Conservation (phyloP, 805 yeast genomes). For the Torulaspora indica region DNA sequence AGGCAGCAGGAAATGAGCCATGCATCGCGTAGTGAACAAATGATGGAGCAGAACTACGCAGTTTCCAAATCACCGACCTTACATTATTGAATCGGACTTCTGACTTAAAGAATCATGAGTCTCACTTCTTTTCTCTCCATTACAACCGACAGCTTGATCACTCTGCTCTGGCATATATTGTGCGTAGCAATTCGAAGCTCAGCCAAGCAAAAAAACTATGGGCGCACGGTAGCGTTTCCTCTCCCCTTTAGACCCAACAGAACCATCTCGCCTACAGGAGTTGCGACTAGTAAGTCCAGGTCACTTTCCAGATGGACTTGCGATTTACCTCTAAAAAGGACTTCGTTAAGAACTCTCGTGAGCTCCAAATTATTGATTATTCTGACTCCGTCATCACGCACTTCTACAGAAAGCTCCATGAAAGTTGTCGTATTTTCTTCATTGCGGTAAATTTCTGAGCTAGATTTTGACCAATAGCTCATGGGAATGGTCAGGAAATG, state of each 20-base stretch:
- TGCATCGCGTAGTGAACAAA: too few relatives aligned
- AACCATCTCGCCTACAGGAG: conserved; percentile 29
- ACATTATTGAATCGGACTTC: too few relatives aligned
- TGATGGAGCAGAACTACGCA: too few relatives aligned
- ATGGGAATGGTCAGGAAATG: conserved; percentile 45
- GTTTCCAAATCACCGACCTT: too few relatives aligned
- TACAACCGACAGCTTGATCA: too few relatives aligned
- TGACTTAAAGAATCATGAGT: too few relatives aligned
- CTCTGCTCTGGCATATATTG: too few relatives aligned
- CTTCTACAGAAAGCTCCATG: conserved; percentile 38
- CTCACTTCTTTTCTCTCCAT: too few relatives aligned
- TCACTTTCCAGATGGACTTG: conserved; percentile 21
- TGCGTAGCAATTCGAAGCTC: background rate
- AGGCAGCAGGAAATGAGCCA: too few relatives aligned
- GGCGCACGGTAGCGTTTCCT: conserved; percentile 26
- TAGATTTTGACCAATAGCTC: conserved; percentile 44
- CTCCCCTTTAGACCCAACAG: conserved; percentile 27
- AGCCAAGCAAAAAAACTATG: background rate
- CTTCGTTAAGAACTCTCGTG: conserved; percentile 41
- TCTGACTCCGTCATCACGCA: conserved; percentile 42
- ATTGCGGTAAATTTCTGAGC: conserved; percentile 34
- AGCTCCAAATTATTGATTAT: conserved; percentile 42
- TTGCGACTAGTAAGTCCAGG: conserved; percentile 26
- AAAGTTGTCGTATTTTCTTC: conserved; percentile 23
- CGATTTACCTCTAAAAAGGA: conserved; percentile 41